Base-by-base conservation (phyloP, 1,139 yeast genomes). In the Debaryomyces psychrophilus region DNA sequence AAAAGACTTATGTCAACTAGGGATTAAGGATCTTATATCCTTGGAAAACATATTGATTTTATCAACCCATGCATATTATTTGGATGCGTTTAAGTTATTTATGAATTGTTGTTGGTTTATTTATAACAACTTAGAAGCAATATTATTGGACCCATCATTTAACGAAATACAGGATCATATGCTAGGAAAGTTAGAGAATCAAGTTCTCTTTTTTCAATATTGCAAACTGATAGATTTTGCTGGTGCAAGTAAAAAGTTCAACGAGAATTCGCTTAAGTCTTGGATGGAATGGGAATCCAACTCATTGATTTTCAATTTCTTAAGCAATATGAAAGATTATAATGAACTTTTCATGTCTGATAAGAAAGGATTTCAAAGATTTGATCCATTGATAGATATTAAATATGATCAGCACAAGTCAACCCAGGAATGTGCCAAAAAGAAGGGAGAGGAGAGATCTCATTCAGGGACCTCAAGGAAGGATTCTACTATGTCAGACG, bases 91-190 rank as follows among this genome's bases (percentile, higher is more conserved):
- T 7, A 81, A 83, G 54, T 61, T 90, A 27, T 73, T 82, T 49
- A 70, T 75, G 44, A 77, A 79, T 45, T 82, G 96, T 57, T 68
- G 85, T 34, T 83, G 89, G 83, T 87, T 79, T 53, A 73, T 89
- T 12, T 82, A 79, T 54, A 77, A 80, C 53, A 89, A 90, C 58
- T 64, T 88, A 50, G 90, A 85, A 34, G 62, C 81, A 4, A 61
- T 88, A 20, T 67, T 90, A 39, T 78, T 82, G 49, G 88, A 86
- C 53, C 56, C 64, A 2, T 41, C 60, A 2, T 61, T 73, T 44
- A 50, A 55, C 17, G 69, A 64, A 6, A 53, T 73, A 14, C 65
- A 72, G 2, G 48, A 54, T 6, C 69, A 65, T 0, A 37, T 69
- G 9, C 42, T 73, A 40, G 27, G 45, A 5, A 61, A 60, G 44